Evolutionary conservation across 1,284 basidiomycete genomes (phyloP).

Genomic region (Xanthoconium separans): DNA sequence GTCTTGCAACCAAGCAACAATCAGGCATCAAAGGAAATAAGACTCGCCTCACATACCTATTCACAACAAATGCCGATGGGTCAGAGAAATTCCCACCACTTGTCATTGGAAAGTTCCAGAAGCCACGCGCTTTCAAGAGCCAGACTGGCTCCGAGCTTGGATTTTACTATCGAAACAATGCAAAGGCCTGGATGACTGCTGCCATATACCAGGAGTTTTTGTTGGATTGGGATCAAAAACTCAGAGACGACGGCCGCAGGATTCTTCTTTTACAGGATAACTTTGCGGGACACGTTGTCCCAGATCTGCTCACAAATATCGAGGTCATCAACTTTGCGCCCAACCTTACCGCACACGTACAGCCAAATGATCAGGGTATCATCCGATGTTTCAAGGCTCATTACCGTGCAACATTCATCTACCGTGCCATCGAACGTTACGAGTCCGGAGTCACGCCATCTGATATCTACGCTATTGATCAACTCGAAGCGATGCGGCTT

Average conservation of each 20-base stretch:
- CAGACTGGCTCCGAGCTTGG: slow-evolving; percentile 15
- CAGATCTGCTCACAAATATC: background rate
- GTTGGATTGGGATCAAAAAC: background rate
- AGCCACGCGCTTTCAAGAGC: slow-evolving; percentile 20
- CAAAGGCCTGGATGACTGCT: slow-evolving; percentile 15
- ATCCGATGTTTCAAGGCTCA: slow-evolving; percentile 4
- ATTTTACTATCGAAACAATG: slow-evolving; percentile 29
- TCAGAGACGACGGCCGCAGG: background rate
- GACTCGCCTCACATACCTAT: background rate
- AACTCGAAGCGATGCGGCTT: slow-evolving; percentile 34
- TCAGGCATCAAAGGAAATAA: background rate
- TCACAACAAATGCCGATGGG: slow-evolving; percentile 23
- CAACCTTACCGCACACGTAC: slow-evolving; percentile 1
- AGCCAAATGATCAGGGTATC: slow-evolving; percentile 5
- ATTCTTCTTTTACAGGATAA: slow-evolving; percentile 5
- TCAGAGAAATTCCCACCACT: slow-evolving; percentile 20
- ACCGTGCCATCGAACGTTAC: slow-evolving; percentile 14
- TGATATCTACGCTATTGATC: slow-evolving; percentile 36
- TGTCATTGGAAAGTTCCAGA: slow-evolving; percentile 25
- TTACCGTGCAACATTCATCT: background rate
- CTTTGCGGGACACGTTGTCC: background rate
- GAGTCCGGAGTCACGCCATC: slow-evolving; percentile 24
- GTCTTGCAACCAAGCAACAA: background rate
- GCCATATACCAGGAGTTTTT: slow-evolving; percentile 19
- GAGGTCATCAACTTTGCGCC: background rate